A percentile compares a stretch with the other conserved stretches of the same genome.
Evolutionary conservation across 305 asterid genomes (phyloP).

Genomic region (Solanum hybrid): DNA sequence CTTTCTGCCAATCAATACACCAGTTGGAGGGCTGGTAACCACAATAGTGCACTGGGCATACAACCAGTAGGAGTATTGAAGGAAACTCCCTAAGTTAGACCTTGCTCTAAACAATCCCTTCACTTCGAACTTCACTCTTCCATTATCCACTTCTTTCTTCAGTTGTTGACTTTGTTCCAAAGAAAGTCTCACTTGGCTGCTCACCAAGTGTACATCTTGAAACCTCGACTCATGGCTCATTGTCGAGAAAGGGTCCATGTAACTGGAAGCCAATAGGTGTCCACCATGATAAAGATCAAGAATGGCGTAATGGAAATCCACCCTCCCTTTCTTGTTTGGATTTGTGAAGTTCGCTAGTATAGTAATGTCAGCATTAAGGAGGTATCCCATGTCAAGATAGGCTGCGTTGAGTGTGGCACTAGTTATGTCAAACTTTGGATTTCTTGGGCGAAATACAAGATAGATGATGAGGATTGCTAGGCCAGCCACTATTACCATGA

Average conservation of each 20-base stretch:
- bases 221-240: slow-evolving; percentile 44
- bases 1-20: slow-evolving; percentile 50
- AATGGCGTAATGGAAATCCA: slow-evolving; percentile 58
- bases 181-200: slow-evolving; percentile 68
- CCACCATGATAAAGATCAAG: slow-evolving; percentile 52
- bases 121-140: slow-evolving; percentile 52
- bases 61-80: slow-evolving; percentile 70
- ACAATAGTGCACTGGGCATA: slow-evolving; percentile 49
- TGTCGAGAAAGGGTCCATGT: slow-evolving; percentile 50
- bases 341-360: slow-evolving; percentile 79
- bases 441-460: slow-evolving; percentile 63
- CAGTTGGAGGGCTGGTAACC: slow-evolving; percentile 76
- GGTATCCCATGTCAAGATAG: slow-evolving; percentile 83
- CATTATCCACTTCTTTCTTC: slow-evolving; percentile 47
- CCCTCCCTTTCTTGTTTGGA: slow-evolving; percentile 69
- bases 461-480: slow-evolving; percentile 55
- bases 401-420: slow-evolving; percentile 66
- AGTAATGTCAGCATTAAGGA: slow-evolving; percentile 72
- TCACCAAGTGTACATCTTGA: slow-evolving; percentile 49
- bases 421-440: slow-evolving; percentile 73
- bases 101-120: slow-evolving; percentile 57
- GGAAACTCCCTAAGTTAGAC: slow-evolving; percentile 59
- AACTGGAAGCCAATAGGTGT: slow-evolving; percentile 48
- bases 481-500: slow-evolving; percentile 64
- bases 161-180: slow-evolving; percentile 32